Evolutionary conservation across 257 asterid species (phyloP).

Genomic region (Rehmannia glutinosa): DNA sequence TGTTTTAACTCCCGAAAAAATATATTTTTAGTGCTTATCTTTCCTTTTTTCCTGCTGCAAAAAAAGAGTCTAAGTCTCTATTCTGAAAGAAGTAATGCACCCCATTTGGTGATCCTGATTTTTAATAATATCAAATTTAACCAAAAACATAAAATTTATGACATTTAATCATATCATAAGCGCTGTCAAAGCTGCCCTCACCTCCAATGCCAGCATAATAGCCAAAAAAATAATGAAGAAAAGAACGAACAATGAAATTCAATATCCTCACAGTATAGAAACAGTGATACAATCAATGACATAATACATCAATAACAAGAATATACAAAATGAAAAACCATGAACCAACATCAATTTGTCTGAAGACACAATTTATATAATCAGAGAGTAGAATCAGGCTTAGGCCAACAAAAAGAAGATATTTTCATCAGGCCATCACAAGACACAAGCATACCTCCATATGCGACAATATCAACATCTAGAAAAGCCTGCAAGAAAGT

Average conservation of each 20-base stretch:
- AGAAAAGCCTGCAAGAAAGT: constrained; percentile 60
- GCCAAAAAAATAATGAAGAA: background rate
- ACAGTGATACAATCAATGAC: background rate
- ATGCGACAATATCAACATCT: constrained; percentile 86
- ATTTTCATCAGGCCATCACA: background rate
- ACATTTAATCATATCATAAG: background rate
- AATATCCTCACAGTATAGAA: background rate
- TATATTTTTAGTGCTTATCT: background rate
- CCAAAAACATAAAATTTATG: background rate
- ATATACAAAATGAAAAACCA: background rate
- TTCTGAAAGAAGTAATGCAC: background rate
- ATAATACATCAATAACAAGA: background rate
- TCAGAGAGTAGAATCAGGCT: background rate
- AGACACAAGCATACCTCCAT: constrained; percentile 67
- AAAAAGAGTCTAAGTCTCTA: background rate
- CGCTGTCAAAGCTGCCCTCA: background rate
- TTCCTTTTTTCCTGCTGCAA: background rate
- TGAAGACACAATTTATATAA: constrained; percentile 7
- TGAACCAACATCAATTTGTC: background rate
- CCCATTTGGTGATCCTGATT: background rate
- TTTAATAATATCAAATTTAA: background rate
- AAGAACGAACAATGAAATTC: background rate
- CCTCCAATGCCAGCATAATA: background rate
- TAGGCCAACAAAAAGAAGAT: constrained; percentile 12
- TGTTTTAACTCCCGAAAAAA: background rate